phyloP scores from a whole-genome alignment of 2,329 filamentous ascomycete species.

The Onygenales sp. region DNA sequence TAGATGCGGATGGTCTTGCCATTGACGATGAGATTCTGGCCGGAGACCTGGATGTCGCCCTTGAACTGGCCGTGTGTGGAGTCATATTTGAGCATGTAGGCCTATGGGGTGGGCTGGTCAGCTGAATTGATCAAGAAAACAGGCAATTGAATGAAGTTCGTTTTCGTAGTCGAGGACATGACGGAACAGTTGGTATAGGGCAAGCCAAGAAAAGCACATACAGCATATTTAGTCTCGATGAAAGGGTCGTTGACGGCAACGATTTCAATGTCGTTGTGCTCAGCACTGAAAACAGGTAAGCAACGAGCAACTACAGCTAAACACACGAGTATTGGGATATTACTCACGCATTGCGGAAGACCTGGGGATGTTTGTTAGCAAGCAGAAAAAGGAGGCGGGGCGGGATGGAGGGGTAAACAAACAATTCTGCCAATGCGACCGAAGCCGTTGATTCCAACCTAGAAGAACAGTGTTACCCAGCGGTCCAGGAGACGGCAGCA shows the following conservation, averaged over 20 bases:
- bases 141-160: neutral
- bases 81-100: slow-evolving; percentile 99
- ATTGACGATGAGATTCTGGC: slow-evolving; percentile 72
- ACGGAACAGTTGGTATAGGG: neutral
- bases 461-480: slow-evolving; percentile 37
- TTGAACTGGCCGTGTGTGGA: slow-evolving; percentile 95
- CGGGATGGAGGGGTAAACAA: slow-evolving; percentile 19
- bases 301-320: neutral
- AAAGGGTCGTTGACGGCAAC: slow-evolving; percentile 99
- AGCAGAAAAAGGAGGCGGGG: slow-evolving; percentile 2
- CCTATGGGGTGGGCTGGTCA: slow-evolving; percentile 42
- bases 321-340: neutral
- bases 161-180: neutral
- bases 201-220: slow-evolving; percentile 46
- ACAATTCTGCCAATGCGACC: slow-evolving; percentile 96
- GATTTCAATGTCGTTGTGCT: slow-evolving; percentile 81
- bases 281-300: slow-evolving; percentile 44
- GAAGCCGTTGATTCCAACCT: slow-evolving; percentile 99
- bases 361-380: slow-evolving; percentile 31
- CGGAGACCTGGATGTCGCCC: slow-evolving; percentile 69
- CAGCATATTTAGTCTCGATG: slow-evolving; percentile 95
- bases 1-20: slow-evolving; percentile 95
- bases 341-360: slow-evolving; percentile 91
- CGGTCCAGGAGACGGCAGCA: neutral
- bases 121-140: neutral